Percentiles rank a stretch among this genome's conserved stretches.
Evolutionary conservation across 108 stramenopile species (phyloP).

Genomic region (Parietichytrium sp.): DNA sequence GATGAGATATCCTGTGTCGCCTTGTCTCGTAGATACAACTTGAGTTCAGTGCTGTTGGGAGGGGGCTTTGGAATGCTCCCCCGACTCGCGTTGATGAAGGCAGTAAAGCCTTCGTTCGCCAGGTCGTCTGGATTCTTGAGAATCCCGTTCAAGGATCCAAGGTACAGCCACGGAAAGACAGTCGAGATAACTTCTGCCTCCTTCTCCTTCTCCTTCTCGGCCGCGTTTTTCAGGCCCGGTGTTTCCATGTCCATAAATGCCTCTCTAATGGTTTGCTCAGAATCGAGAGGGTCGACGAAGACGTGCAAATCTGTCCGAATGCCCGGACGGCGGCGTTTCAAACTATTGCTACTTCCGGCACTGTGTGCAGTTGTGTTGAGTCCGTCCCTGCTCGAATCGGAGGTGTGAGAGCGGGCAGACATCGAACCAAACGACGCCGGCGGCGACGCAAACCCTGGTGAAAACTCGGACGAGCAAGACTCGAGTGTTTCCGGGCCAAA

Average conservation of each 20-base stretch:
- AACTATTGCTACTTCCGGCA: neutral
- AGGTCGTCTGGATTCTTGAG: neutral
- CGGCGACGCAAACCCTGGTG: neutral
- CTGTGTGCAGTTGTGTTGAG: neutral
- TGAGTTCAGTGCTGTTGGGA: neutral
- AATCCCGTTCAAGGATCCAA: constrained; percentile 7
- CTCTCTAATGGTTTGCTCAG: neutral
- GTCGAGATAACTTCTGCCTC: neutral
- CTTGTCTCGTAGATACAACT: constrained; percentile 16
- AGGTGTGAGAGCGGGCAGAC: neutral
- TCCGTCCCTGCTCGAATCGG: neutral
- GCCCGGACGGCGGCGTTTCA: constrained; percentile 24
- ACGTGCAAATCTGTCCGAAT: neutral
- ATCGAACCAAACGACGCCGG: neutral
- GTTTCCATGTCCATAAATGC: neutral
- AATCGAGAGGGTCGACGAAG: neutral
- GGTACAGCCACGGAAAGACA: neutral
- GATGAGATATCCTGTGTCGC: neutral
- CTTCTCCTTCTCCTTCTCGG: neutral
- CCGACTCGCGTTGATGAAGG: neutral
- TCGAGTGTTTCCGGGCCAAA: neutral
- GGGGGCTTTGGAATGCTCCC: neutral
- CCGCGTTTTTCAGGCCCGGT: neutral
- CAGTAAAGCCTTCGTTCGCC: neutral
- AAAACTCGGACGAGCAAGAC: neutral